A percentile compares a stretch with the other conserved stretches of the same genome.
Evolutionary conservation across 495 filamentous ascomycete genomes (phyloP).

Genomic region (Penicillium ochrochloron): DNA sequence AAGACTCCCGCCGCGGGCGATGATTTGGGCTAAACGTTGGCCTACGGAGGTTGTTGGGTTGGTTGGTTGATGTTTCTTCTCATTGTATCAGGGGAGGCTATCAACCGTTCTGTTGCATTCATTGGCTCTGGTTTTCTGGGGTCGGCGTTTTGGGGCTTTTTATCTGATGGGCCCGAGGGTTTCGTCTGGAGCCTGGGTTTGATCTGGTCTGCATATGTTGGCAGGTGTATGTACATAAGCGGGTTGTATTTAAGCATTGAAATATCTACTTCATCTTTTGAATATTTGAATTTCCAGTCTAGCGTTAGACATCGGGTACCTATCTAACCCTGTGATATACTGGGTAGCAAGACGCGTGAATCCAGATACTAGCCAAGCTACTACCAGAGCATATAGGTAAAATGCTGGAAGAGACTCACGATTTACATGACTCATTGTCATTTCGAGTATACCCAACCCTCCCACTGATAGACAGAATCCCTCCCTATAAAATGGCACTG

Average conservation of each 20-base stretch:
- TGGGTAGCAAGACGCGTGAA: too few relatives aligned
- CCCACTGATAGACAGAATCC: too few relatives aligned
- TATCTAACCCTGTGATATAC: too few relatives aligned
- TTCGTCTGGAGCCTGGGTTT: background rate
- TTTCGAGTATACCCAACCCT: too few relatives aligned
- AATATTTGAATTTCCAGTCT: background rate
- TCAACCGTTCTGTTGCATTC: background rate
- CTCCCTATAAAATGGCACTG: too few relatives aligned
- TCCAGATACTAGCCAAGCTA: too few relatives aligned
- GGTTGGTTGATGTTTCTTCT: conserved; percentile 40
- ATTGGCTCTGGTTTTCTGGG: background rate
- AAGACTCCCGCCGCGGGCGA: conserved; percentile 72
- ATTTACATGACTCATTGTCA: too few relatives aligned
- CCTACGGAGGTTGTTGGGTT: conserved; percentile 55
- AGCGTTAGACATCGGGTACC: too few relatives aligned
- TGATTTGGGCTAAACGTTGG: conserved; percentile 67
- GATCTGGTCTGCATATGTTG: conserved; percentile 1
- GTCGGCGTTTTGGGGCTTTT: background rate
- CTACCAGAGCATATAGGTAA: too few relatives aligned
- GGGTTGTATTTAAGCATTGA: conserved; percentile 6
- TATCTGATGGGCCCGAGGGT: background rate
- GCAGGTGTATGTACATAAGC: conserved; percentile 10
- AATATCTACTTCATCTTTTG: background rate
- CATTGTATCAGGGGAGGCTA: background rate
- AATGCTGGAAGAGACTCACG: too few relatives aligned